Evolutionary conservation across 805 yeast species (phyloP).

Genomic region (Dipodascus albidus): DNA sequence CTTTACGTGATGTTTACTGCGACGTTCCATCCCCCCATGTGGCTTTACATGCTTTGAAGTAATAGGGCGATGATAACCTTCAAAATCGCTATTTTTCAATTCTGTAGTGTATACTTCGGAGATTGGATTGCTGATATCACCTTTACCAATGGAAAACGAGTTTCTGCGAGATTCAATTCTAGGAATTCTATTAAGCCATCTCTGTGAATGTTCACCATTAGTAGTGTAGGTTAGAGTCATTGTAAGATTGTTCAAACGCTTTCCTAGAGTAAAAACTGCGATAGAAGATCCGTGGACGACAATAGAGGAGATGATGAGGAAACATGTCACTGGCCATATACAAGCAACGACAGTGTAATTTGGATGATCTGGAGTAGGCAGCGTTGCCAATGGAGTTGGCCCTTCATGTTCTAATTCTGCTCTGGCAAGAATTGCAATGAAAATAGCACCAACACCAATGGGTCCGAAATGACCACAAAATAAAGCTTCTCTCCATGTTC

Average conservation of each 20-base stretch:
- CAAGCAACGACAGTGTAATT: constrained; percentile 49
- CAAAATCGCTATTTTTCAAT: constrained; percentile 3
- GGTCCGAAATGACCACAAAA: constrained; percentile 97
- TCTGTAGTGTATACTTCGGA: constrained; percentile 7
- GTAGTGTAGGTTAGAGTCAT: constrained; percentile 84
- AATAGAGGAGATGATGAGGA: constrained; percentile 70
- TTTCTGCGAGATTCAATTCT: constrained; percentile 60
- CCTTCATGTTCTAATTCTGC: constrained; percentile 51
- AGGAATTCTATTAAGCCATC: constrained; percentile 83
- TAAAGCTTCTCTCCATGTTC: constrained; percentile 86
- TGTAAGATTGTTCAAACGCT: constrained; percentile 82
- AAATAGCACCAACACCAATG: constrained; percentile 88
- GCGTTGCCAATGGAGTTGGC: constrained; percentile 42
- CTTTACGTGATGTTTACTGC: constrained; percentile 9
- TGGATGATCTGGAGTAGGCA: constrained; percentile 37
- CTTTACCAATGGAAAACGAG: constrained; percentile 69
- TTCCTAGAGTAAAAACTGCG: constrained; percentile 68
- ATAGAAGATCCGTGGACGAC: constrained; percentile 88
- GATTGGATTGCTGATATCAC: constrained; percentile 53
- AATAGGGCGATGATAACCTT: not conserved
- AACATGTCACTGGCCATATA: constrained; percentile 78
- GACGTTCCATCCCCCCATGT: constrained; percentile 17
- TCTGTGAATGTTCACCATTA: constrained; percentile 45
- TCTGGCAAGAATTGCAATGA: constrained; percentile 71
- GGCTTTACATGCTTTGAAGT: constrained; percentile 10